Percentiles rank a stretch among this genome's conserved stretches.
Evolutionary conservation across 2,329 filamentous ascomycete genomes (phyloP).

Genomic region (Colletotrichum lindemuthianum): DNA sequence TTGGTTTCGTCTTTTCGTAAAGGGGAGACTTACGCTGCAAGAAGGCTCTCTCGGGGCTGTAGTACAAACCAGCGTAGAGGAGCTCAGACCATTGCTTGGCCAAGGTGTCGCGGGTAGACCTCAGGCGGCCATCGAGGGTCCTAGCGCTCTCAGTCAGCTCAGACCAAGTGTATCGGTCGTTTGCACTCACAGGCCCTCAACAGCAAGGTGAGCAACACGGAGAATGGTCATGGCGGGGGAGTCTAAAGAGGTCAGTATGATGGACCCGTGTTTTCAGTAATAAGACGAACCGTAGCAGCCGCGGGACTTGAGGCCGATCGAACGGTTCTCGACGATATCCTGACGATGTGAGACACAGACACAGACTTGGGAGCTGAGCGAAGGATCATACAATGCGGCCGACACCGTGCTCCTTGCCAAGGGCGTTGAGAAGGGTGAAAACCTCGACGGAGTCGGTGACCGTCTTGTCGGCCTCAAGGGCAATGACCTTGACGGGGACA

Average conservation of each 20-base stretch:
- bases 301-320: slow-evolving; percentile 39
- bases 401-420: slow-evolving; percentile 72
- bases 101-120: slow-evolving; percentile 63
- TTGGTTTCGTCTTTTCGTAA: fast-evolving
- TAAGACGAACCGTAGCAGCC: slow-evolving; percentile 71
- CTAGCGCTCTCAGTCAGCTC: neutral
- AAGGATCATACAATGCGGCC: slow-evolving; percentile 73
- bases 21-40: slow-evolving; percentile 10
- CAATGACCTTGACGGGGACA: slow-evolving; percentile 71
- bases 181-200: slow-evolving; percentile 59
- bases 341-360: neutral
- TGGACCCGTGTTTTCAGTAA: slow-evolving; percentile 30
- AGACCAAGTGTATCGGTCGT: no score
- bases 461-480: slow-evolving; percentile 56
- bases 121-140: slow-evolving; percentile 64
- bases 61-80: slow-evolving; percentile 62
- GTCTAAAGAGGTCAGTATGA: slow-evolving; percentile 12
- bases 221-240: slow-evolving; percentile 41
- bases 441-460: slow-evolving; percentile 72
- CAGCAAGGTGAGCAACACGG: slow-evolving; percentile 50
- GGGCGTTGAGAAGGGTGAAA: slow-evolving; percentile 71
- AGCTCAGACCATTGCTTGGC: slow-evolving; percentile 48
- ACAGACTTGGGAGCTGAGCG: neutral
- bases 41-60: slow-evolving; percentile 53
- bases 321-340: slow-evolving; percentile 56